Percentiles rank a stretch among this genome's conserved stretches.
phyloP scores from a whole-genome alignment of 306 rosid species.

The Cucumis sativus region Cucumber_9930_V3 NC_026658.2:10615001-10615500 shows the following conservation, averaged over 20 bases:
- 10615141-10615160: constrained; percentile 78
- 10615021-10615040: constrained; percentile 83
- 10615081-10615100: constrained; percentile 91
- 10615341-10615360: constrained; percentile 24
- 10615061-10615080: constrained; percentile 93
- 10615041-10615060: constrained; percentile 69
- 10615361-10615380: constrained; percentile 30
- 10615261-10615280: constrained; percentile 49
- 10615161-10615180: constrained; percentile 96
- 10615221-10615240: constrained; percentile 46
- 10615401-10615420: constrained; percentile 57
- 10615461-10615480: not conserved
- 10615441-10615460: not conserved
- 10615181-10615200: constrained; percentile 78
- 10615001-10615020: constrained; percentile 93
- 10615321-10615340: constrained; percentile 85
- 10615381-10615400: constrained; percentile 28
- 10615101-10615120: constrained; percentile 95
- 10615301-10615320: constrained; percentile 75
- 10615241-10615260: constrained; percentile 41
- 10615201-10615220: constrained; percentile 19
- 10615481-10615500: not conserved
- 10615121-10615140: constrained; percentile 87
- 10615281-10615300: constrained; percentile 38
- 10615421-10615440: constrained; percentile 44